Percentiles rank a stretch among this genome's conserved stretches.
phyloP scores from a whole-genome alignment of 2,329 filamentous ascomycete genomes.

The Colletotrichum limetticola region DNA sequence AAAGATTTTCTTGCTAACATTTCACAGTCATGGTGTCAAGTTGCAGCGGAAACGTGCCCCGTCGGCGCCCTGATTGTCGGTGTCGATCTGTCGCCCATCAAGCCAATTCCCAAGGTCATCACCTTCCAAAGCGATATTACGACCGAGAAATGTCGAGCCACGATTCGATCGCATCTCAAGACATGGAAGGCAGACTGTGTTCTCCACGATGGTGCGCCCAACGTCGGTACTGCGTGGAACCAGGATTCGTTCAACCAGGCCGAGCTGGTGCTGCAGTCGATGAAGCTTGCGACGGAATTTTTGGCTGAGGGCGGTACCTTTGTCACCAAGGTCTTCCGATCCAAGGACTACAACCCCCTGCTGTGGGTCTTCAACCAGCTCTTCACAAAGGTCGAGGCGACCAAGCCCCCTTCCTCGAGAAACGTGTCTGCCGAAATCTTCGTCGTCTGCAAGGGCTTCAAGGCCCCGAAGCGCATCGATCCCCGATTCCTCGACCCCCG shows the following conservation, averaged over 20 bases:
- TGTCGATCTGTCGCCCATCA: constrained; percentile 95
- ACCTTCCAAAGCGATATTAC: constrained; percentile 99
- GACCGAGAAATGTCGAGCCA: constrained; percentile 93
- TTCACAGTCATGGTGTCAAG: constrained; percentile 89
- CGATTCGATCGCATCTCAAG: constrained; percentile 89
- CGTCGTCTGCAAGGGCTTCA: constrained; percentile 94
- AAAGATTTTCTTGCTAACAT: background rate
- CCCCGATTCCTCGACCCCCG: constrained; percentile 91
- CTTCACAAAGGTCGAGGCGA: constrained; percentile 94
- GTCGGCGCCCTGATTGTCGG: constrained; percentile 89
- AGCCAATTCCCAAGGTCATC: constrained; percentile 92
- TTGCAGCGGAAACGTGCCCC: constrained; percentile 95
- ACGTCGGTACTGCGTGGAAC: constrained; percentile 97
- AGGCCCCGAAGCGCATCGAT: constrained; percentile 93
- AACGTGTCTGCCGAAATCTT: constrained; percentile 99
- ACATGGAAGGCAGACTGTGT: constrained; percentile 97
- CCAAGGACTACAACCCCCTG: constrained; percentile 95
- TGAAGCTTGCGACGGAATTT: constrained; percentile 96
- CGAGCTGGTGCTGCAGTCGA: constrained; percentile 86
- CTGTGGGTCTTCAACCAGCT: constrained; percentile 98
- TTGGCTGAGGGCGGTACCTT: constrained; percentile 89
- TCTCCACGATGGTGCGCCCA: constrained; percentile 95
- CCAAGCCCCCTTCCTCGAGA: constrained; percentile 93
- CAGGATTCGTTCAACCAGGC: constrained; percentile 99
- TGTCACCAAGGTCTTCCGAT: constrained; percentile 97